Base-by-base conservation (phyloP, 768 basidiomycete species). In the Boletales sp. region DNA sequence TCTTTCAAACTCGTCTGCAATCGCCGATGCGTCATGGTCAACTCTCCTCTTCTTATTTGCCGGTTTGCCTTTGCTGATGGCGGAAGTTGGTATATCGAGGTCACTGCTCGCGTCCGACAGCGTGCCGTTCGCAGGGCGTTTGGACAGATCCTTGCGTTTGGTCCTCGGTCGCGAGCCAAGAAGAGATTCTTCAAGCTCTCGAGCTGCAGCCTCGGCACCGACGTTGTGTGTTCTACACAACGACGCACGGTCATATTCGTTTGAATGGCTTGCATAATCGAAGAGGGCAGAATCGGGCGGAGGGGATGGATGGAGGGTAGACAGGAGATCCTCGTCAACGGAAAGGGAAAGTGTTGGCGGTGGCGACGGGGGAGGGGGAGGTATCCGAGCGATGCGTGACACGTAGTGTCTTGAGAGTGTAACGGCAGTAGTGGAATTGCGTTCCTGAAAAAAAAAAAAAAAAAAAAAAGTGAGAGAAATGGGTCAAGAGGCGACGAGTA, bases 11-110 rank as follows among this genome's bases (percentile, higher is more conserved):
- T 79, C 80, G 53, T 79, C 82, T n/a, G 69, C 70, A 42, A 70
- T 64, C 34, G 61, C 62, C 2, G 64, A 65, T 25, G 57, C 56
- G 50, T 69, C 69, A 46, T 66, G 72, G 46, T 83, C 82, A 4
- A 87, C 61, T 63, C 78, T 86, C 48, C 87, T 74, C 66, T 74
- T 83, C 71, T 90, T 90, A 47, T 67, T 67, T 2, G 74, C 71
- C 31, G 77, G 82, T 25, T 70, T 78, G 25, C 69, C 66, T 48
- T 63, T 67, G 53, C 63, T 73, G 50, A 66, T 58, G 12, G 70
- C 61, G 10, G 70, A 36, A 17, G 45, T 44, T 25, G 70, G 70
- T 8, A 73, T 64, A 51, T 86, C 84, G 17, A 72, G 52, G 48
- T 86, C 84, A 54, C 80, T 85, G 51, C 78, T 79, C 41, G 70